Conservation (phyloP, 179 eudicot species). For the Spergularia azorica region DNA sequence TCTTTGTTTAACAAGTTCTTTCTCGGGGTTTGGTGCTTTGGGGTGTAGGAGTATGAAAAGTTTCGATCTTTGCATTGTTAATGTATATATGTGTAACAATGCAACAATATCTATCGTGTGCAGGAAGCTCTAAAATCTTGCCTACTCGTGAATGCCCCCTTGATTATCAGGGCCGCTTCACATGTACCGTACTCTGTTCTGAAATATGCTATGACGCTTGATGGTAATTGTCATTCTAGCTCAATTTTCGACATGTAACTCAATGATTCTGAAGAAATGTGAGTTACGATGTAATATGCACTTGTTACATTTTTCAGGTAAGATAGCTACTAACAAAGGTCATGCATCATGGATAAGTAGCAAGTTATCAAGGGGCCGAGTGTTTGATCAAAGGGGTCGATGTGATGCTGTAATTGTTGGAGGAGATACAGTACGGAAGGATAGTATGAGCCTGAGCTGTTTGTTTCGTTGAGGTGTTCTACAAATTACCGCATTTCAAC, state of each 20-base stretch:
- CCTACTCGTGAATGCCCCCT: slow-evolving; percentile 91
- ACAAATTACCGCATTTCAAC: slow-evolving; percentile 8
- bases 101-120: not conserved
- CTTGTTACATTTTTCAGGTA: slow-evolving; percentile 39
- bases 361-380: slow-evolving; percentile 72
- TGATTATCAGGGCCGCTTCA: slow-evolving; percentile 82
- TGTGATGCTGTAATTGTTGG: slow-evolving; percentile 97
- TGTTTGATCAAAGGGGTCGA: slow-evolving; percentile 91
- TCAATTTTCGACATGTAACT: too few relatives aligned
- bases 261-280: too few relatives aligned
- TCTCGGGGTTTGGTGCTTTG: not conserved
- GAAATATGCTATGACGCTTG: slow-evolving; percentile 99
- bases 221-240: slow-evolving; percentile 51
- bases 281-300: too few relatives aligned
- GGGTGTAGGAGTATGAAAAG: not conserved
- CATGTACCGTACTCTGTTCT: slow-evolving; percentile 87
- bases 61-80: not conserved
- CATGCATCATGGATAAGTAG: slow-evolving; percentile 97
- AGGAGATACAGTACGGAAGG: slow-evolving; percentile 95
- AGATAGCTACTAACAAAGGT: slow-evolving; percentile 87
- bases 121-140: slow-evolving; percentile 91
- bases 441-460: slow-evolving; percentile 66
- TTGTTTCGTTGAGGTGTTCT: slow-evolving; percentile 27
- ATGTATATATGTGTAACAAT: too few relatives aligned
- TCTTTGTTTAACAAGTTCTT: not conserved